Conservation (phyloP, 2,329 filamentous ascomycete genomes). For the Talaromyces sp. region DNA sequence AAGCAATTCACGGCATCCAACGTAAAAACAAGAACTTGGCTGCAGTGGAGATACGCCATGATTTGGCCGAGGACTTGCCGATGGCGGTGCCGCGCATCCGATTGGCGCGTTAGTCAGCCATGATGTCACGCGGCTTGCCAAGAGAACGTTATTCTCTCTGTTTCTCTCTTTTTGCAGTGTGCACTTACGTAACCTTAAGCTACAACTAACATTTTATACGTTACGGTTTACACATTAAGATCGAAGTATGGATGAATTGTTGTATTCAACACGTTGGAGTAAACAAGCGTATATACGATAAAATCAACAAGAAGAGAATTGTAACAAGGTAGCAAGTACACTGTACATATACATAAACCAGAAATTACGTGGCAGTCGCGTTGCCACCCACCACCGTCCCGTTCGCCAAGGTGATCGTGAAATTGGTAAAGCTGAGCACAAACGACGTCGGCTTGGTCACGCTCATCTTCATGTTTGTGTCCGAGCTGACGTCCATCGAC, state of each 20-base stretch:
- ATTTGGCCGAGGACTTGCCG: neutral
- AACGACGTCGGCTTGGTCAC: conserved; percentile 27
- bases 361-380: neutral
- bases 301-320: neutral
- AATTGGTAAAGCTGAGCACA: conserved; percentile 35
- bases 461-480: conserved; percentile 25
- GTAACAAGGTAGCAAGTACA: neutral
- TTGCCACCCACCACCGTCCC: conserved; percentile 27
- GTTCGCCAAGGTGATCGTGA: conserved; percentile 33
- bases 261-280: neutral
- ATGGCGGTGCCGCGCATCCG: conserved; percentile 14
- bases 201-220: too few species aligned
- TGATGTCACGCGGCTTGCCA: conserved; percentile 6
- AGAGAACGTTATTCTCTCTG: neutral
- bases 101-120: conserved; percentile 11
- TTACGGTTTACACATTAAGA: too few species aligned
- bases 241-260: too few species aligned
- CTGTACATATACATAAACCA: neutral
- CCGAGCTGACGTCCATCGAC: conserved; percentile 23
- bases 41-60: neutral
- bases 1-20: too few species aligned
- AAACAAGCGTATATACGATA: neutral
- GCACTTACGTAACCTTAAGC: too few species aligned
- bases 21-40: neutral
- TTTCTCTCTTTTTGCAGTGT: too few species aligned